A percentile compares a stretch with the other conserved stretches of the same genome.
These are phyloP conservation scores for Buxus sempervirens DNA, from an alignment of 164 flowering plant genomes.

Conservation along the genomic window DNA sequence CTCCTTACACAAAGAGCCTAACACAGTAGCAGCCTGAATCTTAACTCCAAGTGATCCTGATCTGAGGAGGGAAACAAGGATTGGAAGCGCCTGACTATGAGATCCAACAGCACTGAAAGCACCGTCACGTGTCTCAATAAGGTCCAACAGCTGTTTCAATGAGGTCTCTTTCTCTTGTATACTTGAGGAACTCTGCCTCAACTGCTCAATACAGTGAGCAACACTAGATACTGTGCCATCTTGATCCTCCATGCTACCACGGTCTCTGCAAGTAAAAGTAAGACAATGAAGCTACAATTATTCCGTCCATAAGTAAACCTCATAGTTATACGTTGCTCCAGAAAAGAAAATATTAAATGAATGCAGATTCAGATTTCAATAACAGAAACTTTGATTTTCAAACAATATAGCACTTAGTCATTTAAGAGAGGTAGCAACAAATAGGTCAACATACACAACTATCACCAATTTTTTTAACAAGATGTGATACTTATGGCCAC, in stretches of 20 bases:
- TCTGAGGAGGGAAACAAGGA: constrained; percentile 89
- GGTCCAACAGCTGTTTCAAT: constrained; percentile 74
- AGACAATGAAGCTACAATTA: background rate
- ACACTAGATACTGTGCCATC: constrained; percentile 97
- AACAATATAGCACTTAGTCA: no score
- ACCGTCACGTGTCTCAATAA: constrained; percentile 78
- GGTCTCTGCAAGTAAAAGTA: constrained; percentile 53
- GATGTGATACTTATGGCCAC: no score
- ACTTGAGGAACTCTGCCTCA: constrained; percentile 76
- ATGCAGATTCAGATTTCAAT: background rate
- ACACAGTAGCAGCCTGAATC: constrained; percentile 85
- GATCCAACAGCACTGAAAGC: constrained; percentile 98
- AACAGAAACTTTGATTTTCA: no score
- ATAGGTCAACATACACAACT: no score
- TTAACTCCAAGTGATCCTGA: constrained; percentile 82
- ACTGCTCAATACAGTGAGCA: constrained; percentile 96
- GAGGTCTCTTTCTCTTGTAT: constrained; percentile 78
- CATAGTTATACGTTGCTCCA: background rate
- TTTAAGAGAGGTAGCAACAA: no score
- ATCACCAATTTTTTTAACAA: no score
- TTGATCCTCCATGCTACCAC: constrained; percentile 90
- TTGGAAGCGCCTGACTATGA: constrained; percentile 97
- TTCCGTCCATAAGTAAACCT: background rate
- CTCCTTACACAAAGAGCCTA: constrained; percentile 92
- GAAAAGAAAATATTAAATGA: background rate